phyloP scores from a whole-genome alignment of 225 moss, liverwort and hornwort species.

The Rhytidiadelphus loreus region DNA sequence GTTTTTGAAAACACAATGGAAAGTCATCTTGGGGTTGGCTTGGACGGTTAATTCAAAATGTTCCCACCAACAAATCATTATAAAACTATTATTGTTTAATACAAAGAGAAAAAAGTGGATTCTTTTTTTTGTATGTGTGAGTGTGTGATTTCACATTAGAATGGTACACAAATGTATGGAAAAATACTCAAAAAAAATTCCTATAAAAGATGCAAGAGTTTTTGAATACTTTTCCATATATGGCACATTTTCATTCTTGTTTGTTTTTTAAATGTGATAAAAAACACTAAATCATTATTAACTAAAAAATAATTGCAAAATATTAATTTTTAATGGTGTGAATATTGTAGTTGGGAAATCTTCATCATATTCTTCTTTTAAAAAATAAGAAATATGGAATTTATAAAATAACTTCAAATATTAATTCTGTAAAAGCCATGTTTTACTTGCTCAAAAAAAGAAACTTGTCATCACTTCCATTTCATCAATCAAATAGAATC shows the following conservation, averaged over 20 bases:
- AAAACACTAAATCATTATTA: too few species aligned
- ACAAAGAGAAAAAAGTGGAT: not conserved
- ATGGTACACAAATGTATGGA: not conserved
- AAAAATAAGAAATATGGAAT: too few species aligned
- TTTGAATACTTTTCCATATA: too few species aligned
- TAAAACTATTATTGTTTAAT: not conserved
- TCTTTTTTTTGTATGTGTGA: too few species aligned
- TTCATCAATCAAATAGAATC: not conserved
- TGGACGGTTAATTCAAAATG: not conserved
- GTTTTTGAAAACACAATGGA: not conserved
- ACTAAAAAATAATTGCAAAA: not conserved
- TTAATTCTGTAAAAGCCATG: not conserved
- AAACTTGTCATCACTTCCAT: not conserved
- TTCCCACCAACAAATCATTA: not conserved
- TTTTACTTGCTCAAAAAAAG: not conserved
- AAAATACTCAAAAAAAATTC: accelerated
- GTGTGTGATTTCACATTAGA: not conserved
- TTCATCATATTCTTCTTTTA: not conserved
- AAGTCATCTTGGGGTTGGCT: not conserved
- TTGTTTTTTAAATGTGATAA: too few species aligned
- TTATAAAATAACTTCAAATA: not conserved
- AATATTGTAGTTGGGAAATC: not conserved
- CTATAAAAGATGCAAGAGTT: not conserved
- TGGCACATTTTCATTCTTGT: too few species aligned
- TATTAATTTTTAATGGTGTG: not conserved